A percentile compares a stretch with the other conserved stretches of the same genome.
phyloP scores from a whole-genome alignment of 805 yeast genomes.

The Yarrowia divulgata region DNA sequence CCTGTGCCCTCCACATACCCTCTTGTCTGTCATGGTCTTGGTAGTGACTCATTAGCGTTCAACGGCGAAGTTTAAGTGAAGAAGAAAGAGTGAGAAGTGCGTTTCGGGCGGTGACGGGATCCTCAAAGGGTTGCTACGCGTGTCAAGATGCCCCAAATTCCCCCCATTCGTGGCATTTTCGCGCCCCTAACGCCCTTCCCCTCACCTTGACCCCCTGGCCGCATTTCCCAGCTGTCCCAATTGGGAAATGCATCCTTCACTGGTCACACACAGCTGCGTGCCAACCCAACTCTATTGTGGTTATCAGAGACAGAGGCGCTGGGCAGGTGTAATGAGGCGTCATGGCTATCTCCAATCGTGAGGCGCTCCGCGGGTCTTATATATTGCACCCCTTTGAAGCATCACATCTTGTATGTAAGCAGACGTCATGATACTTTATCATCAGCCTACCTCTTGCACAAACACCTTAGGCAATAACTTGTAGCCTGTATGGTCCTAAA shows the following conservation, averaged over 20 bases:
- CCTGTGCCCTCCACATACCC: slow-evolving; percentile 1
- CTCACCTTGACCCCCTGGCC: background rate
- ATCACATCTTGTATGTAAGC: background rate
- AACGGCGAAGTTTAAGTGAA: slow-evolving; percentile 22
- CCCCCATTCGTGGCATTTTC: background rate
- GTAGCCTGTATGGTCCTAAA: no score
- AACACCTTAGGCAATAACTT: no score
- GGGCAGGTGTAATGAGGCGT: background rate
- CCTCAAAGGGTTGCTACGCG: background rate
- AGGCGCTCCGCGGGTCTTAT: background rate
- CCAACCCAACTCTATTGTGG: slow-evolving; percentile 21
- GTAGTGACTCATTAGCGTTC: slow-evolving; percentile 27
- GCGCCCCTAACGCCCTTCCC: background rate
- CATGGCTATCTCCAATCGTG: background rate
- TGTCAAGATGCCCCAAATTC: background rate
- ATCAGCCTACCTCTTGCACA: no score
- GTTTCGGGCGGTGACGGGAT: background rate
- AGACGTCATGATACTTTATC: no score
- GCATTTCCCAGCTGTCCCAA: slow-evolving; percentile 10
- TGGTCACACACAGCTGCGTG: background rate
- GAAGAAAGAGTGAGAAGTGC: slow-evolving; percentile 5
- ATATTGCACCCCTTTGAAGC: background rate
- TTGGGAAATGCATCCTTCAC: slow-evolving; percentile 29
- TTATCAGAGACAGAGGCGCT: slow-evolving; percentile 11
- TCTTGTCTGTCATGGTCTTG: slow-evolving; percentile 11